phyloP scores from a whole-genome alignment of 2,329 filamentous ascomycete genomes.

The Knufia petricola region DNA sequence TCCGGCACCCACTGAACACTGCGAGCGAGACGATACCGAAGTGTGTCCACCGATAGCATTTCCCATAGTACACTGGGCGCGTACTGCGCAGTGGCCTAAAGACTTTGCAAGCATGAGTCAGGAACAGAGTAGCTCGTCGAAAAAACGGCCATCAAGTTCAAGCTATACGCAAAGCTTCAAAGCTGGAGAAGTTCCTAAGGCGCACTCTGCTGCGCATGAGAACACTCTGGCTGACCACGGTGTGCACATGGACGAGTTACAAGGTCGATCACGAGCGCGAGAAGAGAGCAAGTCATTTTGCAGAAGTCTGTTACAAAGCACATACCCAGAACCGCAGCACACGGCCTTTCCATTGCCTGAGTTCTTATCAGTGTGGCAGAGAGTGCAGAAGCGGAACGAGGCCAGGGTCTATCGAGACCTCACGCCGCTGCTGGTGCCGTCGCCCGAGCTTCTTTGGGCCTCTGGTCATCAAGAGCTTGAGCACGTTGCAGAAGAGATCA shows the following conservation, averaged over 20 bases:
- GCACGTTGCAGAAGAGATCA: constrained; percentile 4
- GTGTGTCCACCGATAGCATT: constrained; percentile 1
- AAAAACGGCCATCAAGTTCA: constrained; percentile 6
- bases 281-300: constrained; percentile 1
- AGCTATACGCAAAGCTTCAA: constrained; percentile 5
- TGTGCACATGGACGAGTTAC: not conserved
- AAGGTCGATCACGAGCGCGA: constrained; percentile 6
- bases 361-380: constrained; percentile 3
- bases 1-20: constrained; percentile 1
- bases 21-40: not conserved
- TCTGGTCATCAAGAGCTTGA: constrained; percentile 3
- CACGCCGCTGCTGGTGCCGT: constrained; percentile 5
- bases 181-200: constrained; percentile 4
- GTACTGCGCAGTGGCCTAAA: constrained; percentile 1
- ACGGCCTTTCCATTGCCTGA: constrained; percentile 1
- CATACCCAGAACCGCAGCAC: not conserved
- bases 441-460: constrained; percentile 3
- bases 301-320: constrained; percentile 1
- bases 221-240: not conserved
- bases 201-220: constrained; percentile 2
- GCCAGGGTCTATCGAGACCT: constrained; percentile 4
- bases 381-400: constrained; percentile 1
- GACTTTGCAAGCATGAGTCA: constrained; percentile 5
- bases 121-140: constrained; percentile 2
- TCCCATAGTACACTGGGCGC: not conserved